Evolutionary conservation across 1,284 basidiomycete genomes (phyloP).

Genomic region (Retiboletus fuscus): DNA sequence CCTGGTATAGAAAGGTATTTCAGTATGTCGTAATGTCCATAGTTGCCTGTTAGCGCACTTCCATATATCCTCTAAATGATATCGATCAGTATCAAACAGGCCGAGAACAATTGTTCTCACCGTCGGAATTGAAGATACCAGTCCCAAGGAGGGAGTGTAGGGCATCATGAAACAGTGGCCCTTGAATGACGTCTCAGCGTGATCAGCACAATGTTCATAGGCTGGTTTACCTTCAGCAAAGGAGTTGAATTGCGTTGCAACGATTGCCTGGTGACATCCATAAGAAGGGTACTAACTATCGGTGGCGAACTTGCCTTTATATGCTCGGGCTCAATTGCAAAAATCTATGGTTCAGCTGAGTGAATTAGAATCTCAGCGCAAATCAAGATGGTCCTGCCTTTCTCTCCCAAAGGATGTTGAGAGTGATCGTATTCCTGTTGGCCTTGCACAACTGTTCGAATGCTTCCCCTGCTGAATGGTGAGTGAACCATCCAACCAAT

Average conservation of each 20-base stretch:
- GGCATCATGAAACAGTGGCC: slow-evolving; percentile 39
- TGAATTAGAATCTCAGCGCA: neutral
- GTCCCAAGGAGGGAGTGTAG: slow-evolving; percentile 58
- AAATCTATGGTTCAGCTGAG: slow-evolving; percentile 31
- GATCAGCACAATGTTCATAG: neutral
- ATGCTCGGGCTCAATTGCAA: slow-evolving; percentile 54
- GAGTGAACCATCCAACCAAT: neutral
- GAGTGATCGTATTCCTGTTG: slow-evolving; percentile 48
- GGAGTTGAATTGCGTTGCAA: slow-evolving; percentile 54
- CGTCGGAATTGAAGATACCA: slow-evolving; percentile 72
- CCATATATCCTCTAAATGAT: slow-evolving; percentile 62
- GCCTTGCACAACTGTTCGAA: slow-evolving; percentile 31
- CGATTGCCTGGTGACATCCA: slow-evolving; percentile 41
- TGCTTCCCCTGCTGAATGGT: slow-evolving; percentile 44
- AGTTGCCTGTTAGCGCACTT: slow-evolving; percentile 51
- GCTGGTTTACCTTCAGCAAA: slow-evolving; percentile 56
- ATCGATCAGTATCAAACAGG: slow-evolving; percentile 10
- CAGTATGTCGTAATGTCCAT: slow-evolving; percentile 2
- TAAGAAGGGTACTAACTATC: slow-evolving; percentile 11
- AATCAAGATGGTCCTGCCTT: slow-evolving; percentile 38
- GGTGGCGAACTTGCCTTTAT: slow-evolving; percentile 48
- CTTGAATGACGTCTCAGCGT: slow-evolving; percentile 33
- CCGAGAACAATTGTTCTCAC: slow-evolving; percentile 42
- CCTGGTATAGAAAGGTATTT: slow-evolving; percentile 36
- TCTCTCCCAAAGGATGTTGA: slow-evolving; percentile 49